Base-by-base conservation (phyloP, 345 rosid genomes). In the Ceriops zippeliana region DNA sequence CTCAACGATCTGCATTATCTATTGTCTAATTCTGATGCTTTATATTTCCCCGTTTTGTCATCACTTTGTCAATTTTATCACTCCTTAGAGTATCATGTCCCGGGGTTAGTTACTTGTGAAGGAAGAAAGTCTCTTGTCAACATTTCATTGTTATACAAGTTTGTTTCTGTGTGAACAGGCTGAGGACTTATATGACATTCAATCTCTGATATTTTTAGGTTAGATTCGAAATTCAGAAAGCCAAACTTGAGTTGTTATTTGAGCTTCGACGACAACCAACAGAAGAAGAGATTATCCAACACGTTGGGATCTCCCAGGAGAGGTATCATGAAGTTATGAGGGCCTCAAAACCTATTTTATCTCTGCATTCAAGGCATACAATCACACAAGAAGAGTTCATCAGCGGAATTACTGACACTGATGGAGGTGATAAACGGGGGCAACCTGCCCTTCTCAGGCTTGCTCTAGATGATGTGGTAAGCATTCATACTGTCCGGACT, bases 401-500 rank as follows among this genome's bases (percentile, higher is more conserved):
- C 35, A 78, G 79, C 1, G 89, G 88, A 21, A 81, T 95, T 70
- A 80, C 89, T 21, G 99, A 89, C 73, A 80, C 76, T 26, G 89
- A 88, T 62, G 92, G 90, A 74, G 81, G 84, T 62, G 91, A 88
- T 79, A 83, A 65, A 59, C 72, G 73, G 54, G 87, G 86, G 84
- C 91, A 87, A 64, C 86, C 88, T 13, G 93, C 97, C 75, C 86
- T 89, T 81, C 90, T 91, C 62, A 86, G 99, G 88, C 97, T 91
- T 22, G 99, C 99, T 6, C 89, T 95, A 58, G 99, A 95, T 62
- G 99, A 91, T 61, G 99, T 95, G 87, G 99, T 95, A 76, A 80
- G 46, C 69, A 47, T 26, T 56, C 57, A 27, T 63, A 58, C 22
- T 53, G 30, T n/a, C 37, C 1, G 15, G 47, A 47, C 61, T 67